Conservation (phyloP, 73 alveolate species). For the Tetrahymena borealis region DNA sequence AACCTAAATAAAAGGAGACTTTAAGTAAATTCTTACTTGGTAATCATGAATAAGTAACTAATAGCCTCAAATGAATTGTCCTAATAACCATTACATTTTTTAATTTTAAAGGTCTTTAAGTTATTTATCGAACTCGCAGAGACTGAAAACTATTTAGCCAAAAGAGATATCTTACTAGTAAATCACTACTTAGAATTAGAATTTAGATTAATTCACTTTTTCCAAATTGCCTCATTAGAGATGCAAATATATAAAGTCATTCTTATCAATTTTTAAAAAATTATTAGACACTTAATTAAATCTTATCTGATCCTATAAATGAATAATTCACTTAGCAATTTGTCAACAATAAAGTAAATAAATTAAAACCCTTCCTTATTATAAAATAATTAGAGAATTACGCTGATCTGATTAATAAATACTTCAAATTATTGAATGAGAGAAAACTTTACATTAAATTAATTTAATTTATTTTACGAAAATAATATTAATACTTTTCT, state of each 20-base stretch:
- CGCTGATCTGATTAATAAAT: too few species aligned
- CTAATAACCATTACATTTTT: not conserved
- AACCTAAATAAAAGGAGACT: not conserved
- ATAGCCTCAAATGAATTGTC: not conserved
- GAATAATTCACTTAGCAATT: not conserved
- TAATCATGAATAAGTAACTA: not conserved
- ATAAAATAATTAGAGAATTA: too few species aligned
- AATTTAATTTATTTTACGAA: too few species aligned
- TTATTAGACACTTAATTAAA: not conserved
- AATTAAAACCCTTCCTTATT: too few species aligned
- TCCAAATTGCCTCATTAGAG: too few species aligned
- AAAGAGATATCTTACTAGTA: not conserved
- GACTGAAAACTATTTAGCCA: not conserved
- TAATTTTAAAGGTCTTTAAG: not conserved
- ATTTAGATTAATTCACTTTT: too few species aligned
- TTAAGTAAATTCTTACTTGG: not conserved
- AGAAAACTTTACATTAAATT: too few species aligned
- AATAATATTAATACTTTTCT: too few species aligned
- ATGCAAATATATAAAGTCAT: too few species aligned
- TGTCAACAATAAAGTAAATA: not conserved
- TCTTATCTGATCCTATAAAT: not conserved
- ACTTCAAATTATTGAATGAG: too few species aligned
- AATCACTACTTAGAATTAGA: not conserved
- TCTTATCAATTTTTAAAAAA: too few species aligned
- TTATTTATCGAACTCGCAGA: not conserved